Evolutionary conservation across 257 asterid species (phyloP), one percentile per base, ranked within the genome.

Genomic region (Penstemon barbatus): DNA sequence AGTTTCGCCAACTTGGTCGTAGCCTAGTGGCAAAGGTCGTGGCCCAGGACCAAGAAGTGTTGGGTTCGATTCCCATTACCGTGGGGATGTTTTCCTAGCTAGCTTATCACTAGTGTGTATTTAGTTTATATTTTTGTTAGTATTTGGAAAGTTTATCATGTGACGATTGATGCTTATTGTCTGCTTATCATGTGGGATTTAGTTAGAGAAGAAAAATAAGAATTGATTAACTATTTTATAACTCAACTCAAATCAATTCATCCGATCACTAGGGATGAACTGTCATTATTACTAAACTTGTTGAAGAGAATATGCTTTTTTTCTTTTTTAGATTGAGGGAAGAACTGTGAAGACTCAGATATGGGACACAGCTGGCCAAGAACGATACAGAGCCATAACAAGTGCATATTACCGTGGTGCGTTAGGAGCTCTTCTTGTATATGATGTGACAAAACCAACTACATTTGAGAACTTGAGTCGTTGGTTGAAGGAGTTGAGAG

Each of bases 291-390:
- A 25, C 33, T 25, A 25, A 25, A 25, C 33, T 25, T 25, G 33
- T 25, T 25, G 33, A 25, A 25, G 33, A 25, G 33, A 25, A 25
- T 25, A 25, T 78, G 49, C 48, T 70, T 8, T 7, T 57, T 50
- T 73, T 7, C 44, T 49, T 45, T 64, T 69, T 6, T 63, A 87
- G 91, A 96, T 92, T n/a, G 98, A 92, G 81, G 97, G 90, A 66
- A 85, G 91, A 81, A 90, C 95, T 2, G 80, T 92, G 63, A 92
- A 92, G 83, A 91, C 98, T 77, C 98, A 92, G 74, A 92, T 92
- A 58, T 92, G 98, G 98, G 98, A 92, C 87, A 92, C 98, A 0
- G 98, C 98, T 51, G 98, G 97, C n/a, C 98, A 92, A 76, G 98
- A 89, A 80, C 86, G 98, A 74, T 92, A 92, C 84, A 77, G 98